Base-by-base conservation (phyloP, 2,329 filamentous ascomycete species). In the Alternaria atra region DNA sequence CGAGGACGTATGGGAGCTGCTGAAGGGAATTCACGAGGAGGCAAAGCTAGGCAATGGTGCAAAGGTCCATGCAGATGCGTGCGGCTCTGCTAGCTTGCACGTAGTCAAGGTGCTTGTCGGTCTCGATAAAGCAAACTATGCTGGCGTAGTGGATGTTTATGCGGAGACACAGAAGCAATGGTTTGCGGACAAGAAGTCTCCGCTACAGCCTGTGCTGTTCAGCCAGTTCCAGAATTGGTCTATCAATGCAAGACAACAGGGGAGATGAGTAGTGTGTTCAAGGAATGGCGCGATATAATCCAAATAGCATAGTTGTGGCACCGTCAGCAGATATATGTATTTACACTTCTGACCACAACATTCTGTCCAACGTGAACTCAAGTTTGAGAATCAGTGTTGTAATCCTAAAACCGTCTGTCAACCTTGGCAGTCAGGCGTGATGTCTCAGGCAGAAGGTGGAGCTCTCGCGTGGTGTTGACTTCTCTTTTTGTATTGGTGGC, bases 41-140 rank as follows among this genome's bases (percentile, higher is more conserved):
- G 89, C 89, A 3, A 82, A 84, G 48, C 83, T 85, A 69, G 89
- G 88, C 55, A 88, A 87, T 60, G 74, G 73, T 1, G 89, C 92
- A 0, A 90, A 91, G 64, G 84, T 89, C 3, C 93, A 95, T 77
- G 87, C 88, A 23, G 88, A 87, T 70, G 89, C 91, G 0, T 92
- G 90, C 60, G 96, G 92, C 68, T 88, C 86, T 1, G 89, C 90
- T 0, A 90, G 89, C 71, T 79, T 93, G 52, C 84, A 92, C 48
- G 79, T 93, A 2, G 88, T 86, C 5, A 89, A 88, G 51, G 83
- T 87, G 34, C 77, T 93, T 61, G 84, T 89, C 61, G 81, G 82
- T 2, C 79, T 81, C 3, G 84, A 82, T 47, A 71, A 65, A 39
- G 67, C 66, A 27, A 75, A 80, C 57, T 83, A 79, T 63, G 67